Conservation (phyloP, 192 early-diverging fungal species). For the Backusella liffmaniae region DNA sequence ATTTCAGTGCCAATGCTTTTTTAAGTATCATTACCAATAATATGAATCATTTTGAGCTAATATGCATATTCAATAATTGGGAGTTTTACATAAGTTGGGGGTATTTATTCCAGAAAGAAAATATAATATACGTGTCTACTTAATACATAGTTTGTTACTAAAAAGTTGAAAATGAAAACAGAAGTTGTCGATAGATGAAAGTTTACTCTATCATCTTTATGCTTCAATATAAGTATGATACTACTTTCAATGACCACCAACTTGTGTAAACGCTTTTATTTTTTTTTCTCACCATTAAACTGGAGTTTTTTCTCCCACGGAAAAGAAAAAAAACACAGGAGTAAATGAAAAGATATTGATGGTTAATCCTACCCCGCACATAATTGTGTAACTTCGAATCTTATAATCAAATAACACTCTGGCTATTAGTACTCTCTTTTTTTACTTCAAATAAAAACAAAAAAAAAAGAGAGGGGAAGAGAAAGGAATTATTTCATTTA, state of each 20-base stretch:
- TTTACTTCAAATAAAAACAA: not conserved
- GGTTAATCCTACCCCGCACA: not conserved
- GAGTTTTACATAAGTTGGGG: not conserved
- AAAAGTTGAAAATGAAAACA: not conserved
- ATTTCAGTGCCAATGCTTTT: not conserved
- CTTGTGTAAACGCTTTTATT: not conserved
- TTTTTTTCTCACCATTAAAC: not conserved
- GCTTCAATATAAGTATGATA: not conserved
- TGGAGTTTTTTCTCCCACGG: not conserved
- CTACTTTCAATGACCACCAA: not conserved
- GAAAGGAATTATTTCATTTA: not conserved
- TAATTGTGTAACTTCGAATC: not conserved
- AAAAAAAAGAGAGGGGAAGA: not conserved
- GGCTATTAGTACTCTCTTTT: not conserved
- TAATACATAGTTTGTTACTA: not conserved
- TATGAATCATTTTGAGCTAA: not conserved
- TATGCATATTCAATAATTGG: not conserved
- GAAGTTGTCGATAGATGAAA: not conserved
- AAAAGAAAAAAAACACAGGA: not conserved
- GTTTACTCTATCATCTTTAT: not conserved
- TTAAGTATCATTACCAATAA: not conserved
- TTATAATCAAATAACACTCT: not conserved
- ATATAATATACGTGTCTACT: not conserved
- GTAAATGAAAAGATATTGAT: not conserved
- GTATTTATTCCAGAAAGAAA: not conserved